A percentile compares a stretch with the other conserved stretches of the same genome.
These are phyloP conservation scores for Yarrowia sp. DNA, from an alignment of 805 yeast genomes.

Conservation along the genomic window DNA sequence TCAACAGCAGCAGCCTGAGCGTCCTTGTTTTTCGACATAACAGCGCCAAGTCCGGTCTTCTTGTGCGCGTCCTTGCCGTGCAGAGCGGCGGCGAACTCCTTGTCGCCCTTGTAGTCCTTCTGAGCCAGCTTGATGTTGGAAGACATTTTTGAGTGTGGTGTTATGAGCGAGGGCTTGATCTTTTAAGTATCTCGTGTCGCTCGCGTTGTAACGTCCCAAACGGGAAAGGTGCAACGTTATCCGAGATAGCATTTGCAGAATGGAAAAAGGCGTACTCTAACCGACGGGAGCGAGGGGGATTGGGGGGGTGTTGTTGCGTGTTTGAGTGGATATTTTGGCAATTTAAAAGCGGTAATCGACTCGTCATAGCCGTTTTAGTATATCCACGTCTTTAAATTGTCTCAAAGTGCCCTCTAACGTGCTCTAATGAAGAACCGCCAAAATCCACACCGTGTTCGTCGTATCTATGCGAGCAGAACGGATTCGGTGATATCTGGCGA, in stretches of 20 bases:
- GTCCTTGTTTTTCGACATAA: constrained; percentile 68
- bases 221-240: background rate
- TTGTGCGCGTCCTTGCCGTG: constrained; percentile 73
- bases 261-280: background rate
- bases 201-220: background rate
- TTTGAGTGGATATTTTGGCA: too few species aligned
- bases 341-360: too few species aligned
- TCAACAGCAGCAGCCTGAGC: constrained; percentile 82
- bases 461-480: too few species aligned
- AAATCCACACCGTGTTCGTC: background rate
- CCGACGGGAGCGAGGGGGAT: constrained; percentile 8
- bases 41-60: constrained; percentile 71
- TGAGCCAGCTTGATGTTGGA: constrained; percentile 44
- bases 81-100: constrained; percentile 75
- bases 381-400: too few species aligned
- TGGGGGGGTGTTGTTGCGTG: too few species aligned
- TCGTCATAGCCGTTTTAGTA: too few species aligned
- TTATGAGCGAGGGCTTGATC: background rate
- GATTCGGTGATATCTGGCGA: background rate
- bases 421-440: background rate
- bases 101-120: constrained; percentile 59
- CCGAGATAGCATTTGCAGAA: background rate
- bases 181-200: background rate
- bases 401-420: too few species aligned
- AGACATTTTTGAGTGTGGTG: constrained; percentile 27